Evolutionary conservation across 164 flowering plant species (phyloP), one percentile per base, ranked within the genome.

Genomic region (Aristolochia californica): DNA sequence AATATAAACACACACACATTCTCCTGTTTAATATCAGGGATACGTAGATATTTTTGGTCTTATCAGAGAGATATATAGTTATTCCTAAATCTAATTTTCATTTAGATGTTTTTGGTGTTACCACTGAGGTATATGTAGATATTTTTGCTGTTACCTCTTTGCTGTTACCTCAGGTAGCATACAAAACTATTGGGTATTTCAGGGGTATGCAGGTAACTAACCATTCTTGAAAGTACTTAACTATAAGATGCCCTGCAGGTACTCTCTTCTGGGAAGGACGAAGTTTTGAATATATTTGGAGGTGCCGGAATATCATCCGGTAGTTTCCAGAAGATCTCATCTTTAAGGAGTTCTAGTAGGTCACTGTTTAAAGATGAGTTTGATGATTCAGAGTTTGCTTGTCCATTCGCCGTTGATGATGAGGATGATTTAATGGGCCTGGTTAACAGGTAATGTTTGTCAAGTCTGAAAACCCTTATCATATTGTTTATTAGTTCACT

Each of bases 361-460:
- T 69, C 70, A 52, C 84, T 88, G 49, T 74, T 77, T 56, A 84
- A 72, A 45, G 93, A 86, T 65, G 90, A 82, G 56, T 80, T 69
- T 67, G 91, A 84, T 71, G 95, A 83, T 66, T 55, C 79, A 52
- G 95, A 78, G 26, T 83, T 77, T 72, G 59, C 77, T 23, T 82
- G 87, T 62, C 83, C 91, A 17, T 88, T 88, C 80, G 78, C 78
- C 62, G 78, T 81, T 38, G 95, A 80, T 71, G 81, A 84, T 58
- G 60, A 56, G 54, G 88, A 80, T 69, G 94, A 88, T 61, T 55
- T 74, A 60, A 74, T 70, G 13, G 83, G 80, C 67, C 72, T 79
- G 43, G 60, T 72, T 53, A 73, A 77, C 83, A 84, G 97, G 98
- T 93, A 80, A 43, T 15, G 45, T 14, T 24, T 21, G 17, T 53